Percentiles rank a stretch among this genome's conserved stretches.
phyloP scores from a whole-genome alignment of 2,329 filamentous ascomycete genomes.

The Sphaerulina vaccinii region DNA sequence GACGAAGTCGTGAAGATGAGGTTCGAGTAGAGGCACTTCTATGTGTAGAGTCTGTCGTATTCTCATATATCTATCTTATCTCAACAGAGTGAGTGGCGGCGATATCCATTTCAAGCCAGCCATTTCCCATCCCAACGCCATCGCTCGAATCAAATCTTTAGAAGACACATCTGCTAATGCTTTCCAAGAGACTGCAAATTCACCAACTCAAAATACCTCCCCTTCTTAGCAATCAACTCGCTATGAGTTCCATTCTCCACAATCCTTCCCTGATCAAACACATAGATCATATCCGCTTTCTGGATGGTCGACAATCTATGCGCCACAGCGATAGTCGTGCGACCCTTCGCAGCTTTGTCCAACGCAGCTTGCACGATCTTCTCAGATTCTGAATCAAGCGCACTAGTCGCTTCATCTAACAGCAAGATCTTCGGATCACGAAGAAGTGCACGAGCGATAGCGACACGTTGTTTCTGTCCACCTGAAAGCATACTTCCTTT shows the following conservation, averaged over 20 bases:
- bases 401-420: slow-evolving; percentile 71
- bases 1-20: no score
- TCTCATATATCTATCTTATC: background rate
- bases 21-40: no score
- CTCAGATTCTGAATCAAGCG: slow-evolving; percentile 72
- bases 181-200: slow-evolving; percentile 40
- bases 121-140: slow-evolving; percentile 4
- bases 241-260: slow-evolving; percentile 84
- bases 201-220: slow-evolving; percentile 44
- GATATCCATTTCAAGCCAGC: background rate
- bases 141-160: slow-evolving; percentile 4
- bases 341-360: slow-evolving; percentile 75
- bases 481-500: slow-evolving; percentile 84
- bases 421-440: slow-evolving; percentile 86
- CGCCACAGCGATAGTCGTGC: slow-evolving; percentile 81
- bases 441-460: slow-evolving; percentile 85
- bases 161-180: slow-evolving; percentile 10
- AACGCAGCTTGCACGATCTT: slow-evolving; percentile 78
- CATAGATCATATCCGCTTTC: slow-evolving; percentile 90
- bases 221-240: slow-evolving; percentile 42
- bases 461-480: slow-evolving; percentile 92
- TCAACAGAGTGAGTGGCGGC: background rate
- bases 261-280: slow-evolving; percentile 87
- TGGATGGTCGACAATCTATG: slow-evolving; percentile 91
- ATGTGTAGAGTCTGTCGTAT: background rate